phyloP scores from a whole-genome alignment of 148 eudicot species.

The Fagopyrum esculentum region DNA sequence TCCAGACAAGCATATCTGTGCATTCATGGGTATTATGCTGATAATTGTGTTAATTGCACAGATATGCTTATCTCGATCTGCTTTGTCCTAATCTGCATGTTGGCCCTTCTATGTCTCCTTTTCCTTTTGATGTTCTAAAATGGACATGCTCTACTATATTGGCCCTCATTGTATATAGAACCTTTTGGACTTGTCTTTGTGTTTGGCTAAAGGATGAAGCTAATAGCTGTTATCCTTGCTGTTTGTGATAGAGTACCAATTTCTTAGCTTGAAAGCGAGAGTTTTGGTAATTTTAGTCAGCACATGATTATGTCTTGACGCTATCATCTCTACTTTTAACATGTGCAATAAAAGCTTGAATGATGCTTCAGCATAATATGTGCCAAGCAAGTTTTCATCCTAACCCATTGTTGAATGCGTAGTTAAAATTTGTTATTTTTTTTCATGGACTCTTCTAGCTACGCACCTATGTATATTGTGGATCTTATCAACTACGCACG shows the following conservation, averaged over 20 bases:
- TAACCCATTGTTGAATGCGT: too few relatives aligned
- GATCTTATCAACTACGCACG: too few relatives aligned
- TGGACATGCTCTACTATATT: background rate
- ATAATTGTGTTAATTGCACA: background rate
- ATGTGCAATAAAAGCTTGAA: conserved; percentile 6
- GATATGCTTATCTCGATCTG: background rate
- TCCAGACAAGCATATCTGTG: background rate
- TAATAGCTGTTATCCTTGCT: background rate
- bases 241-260: background rate
- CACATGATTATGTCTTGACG: too few relatives aligned
- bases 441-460: too few relatives aligned
- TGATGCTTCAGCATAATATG: background rate
- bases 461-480: too few relatives aligned
- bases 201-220: background rate
- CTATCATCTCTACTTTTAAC: background rate
- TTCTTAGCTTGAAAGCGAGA: background rate
- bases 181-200: background rate
- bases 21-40: background rate
- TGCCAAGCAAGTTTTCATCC: too few relatives aligned
- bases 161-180: background rate
- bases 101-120: conserved; percentile 5
- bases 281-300: background rate
- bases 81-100: conserved; percentile 5
- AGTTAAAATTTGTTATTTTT: too few relatives aligned
- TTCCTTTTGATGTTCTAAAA: background rate